A percentile compares a stretch with the other conserved stretches of the same genome.
Evolutionary conservation across 176 grass and related monocot genomes (phyloP).

Genomic region (Triticum timopheevii): DNA sequence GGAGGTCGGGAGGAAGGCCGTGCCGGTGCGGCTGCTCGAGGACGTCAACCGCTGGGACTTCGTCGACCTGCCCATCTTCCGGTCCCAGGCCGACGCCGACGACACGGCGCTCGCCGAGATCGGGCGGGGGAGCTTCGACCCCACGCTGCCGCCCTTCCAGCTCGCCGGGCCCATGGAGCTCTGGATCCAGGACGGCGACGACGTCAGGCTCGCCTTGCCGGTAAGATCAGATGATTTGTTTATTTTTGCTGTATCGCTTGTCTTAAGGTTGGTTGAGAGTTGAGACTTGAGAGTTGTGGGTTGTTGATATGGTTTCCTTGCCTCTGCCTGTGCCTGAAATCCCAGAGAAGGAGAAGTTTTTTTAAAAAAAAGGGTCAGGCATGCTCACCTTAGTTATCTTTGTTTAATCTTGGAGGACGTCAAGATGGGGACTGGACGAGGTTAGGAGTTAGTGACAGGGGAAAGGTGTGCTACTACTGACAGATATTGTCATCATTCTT

Average conservation of each 20-base stretch:
- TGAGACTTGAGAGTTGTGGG: too few relatives aligned
- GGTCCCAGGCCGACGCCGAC: slow-evolving; percentile 39
- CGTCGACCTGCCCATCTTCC: slow-evolving; percentile 73
- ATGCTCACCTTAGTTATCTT: not conserved
- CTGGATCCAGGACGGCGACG: slow-evolving; percentile 88
- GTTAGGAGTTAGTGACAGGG: not conserved
- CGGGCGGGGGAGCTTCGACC: slow-evolving; percentile 25
- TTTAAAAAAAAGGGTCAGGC: not conserved
- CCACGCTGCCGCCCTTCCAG: slow-evolving; percentile 68
- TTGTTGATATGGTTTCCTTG: not conserved
- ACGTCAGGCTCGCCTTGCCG: slow-evolving; percentile 77
- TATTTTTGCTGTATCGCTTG: not conserved
- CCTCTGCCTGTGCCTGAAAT: not conserved
- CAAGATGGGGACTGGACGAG: not conserved
- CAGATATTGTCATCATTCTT: not conserved
- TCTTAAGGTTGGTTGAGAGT: too few relatives aligned
- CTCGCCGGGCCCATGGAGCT: slow-evolving; percentile 86
- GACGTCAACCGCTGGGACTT: slow-evolving; percentile 80
- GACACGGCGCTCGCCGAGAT: slow-evolving; percentile 66
- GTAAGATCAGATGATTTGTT: slow-evolving; percentile 24
- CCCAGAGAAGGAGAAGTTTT: not conserved
- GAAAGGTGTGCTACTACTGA: not conserved
- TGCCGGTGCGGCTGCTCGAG: slow-evolving; percentile 81
- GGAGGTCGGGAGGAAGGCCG: slow-evolving; percentile 65
- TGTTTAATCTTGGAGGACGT: not conserved